Base-by-base conservation (phyloP, 2,329 filamentous ascomycete species). In the Fusarium mangiferae region DNA sequence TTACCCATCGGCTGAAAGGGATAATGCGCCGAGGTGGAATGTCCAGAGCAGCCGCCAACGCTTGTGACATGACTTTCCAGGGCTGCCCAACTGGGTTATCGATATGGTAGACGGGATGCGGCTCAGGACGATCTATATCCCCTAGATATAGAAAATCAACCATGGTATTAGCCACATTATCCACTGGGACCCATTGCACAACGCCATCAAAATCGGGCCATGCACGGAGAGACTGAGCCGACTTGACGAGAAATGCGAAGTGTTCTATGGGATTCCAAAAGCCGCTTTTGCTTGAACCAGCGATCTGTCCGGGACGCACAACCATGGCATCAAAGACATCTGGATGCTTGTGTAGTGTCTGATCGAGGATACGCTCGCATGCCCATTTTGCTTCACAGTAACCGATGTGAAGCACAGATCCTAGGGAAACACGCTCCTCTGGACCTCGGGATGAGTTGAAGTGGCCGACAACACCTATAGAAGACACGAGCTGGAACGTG, bases 221-320 rank as follows among this genome's bases (percentile, higher is more conserved):
- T 1, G 77, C 80, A 1, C 79, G 78, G 1, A 89, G 68, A 1
- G 83, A 84, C 70, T 89, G 85, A 0, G 84, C 83, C 0, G 84
- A 86, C 76, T 88, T 88, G 58, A 88, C 75, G 28, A 90, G 63
- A 68, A 87, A 87, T 0, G 81, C 74, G 18, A 89, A 78, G 68
- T 89, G 86, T 73, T 90, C 87, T 35, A 82, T 81, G 0, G 83
- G 79, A 70, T 90, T 90, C 89, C 88, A 90, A 73, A 85, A 86
- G 1, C 88, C 88, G 61, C 80, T 88, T 1, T 63, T 81, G 7
- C 74, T 83, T 0, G 84, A 86, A 0, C 89, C 89, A 3, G 88
- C 82, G 45, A 90, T 86, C 75, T 90, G 89, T 1, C 86, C 89
- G 0, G 84, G 80, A 1, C 88, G 83, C 0, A 86, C 83, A 1